Base-by-base conservation (phyloP, 306 rosid genomes). In the Neltuma alba region DNA sequence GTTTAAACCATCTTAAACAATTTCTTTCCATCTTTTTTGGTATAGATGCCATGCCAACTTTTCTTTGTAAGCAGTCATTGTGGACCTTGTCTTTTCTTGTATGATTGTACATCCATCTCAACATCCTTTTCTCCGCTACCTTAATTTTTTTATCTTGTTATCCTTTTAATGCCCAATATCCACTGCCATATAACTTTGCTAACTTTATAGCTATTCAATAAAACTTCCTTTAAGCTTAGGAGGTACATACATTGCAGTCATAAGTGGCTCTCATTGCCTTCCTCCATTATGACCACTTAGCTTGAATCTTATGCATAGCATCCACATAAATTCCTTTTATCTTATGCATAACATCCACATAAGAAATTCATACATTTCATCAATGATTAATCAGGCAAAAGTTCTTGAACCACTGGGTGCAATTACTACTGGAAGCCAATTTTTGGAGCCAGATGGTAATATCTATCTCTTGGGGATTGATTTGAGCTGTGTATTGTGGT, bases 401-500 rank as follows among this genome's bases (percentile, higher is more conserved):
- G 99, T 94, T 81, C 95, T 94, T 77, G 97, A 89, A 85, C 99
- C 99, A 66, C 88, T 94, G 45, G 99, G 99, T 68, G 97, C 97
- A 62, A 89, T 86, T 80, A 91, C 99, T 62, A 65, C 86, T 74
- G 99, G 99, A 62, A 94, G 99, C 82, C 97, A 94, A 86, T 92
- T 92, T 90, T 89, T 94, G 97, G 97, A 94, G 97, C 99, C 99
- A 6, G 95, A 94, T 85, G 99, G 99, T 94, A 92, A 80, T 82
- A 68, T 70, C 83, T 75, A 82, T 76, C 33, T 60, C 65, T 37
- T 4, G 73, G 57, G 82, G 45, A 77, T 58, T 77, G 52, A 33
- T 78, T 67, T 78, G 15, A 47, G 69, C 66, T 68, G 15, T 57
- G 40, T 72, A n/a, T 79, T 60, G 21, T 78, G 40, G 30, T 55